Conservation (phyloP, 2,329 filamentous ascomycete genomes). For the Zasmidium citrigriseum region DNA sequence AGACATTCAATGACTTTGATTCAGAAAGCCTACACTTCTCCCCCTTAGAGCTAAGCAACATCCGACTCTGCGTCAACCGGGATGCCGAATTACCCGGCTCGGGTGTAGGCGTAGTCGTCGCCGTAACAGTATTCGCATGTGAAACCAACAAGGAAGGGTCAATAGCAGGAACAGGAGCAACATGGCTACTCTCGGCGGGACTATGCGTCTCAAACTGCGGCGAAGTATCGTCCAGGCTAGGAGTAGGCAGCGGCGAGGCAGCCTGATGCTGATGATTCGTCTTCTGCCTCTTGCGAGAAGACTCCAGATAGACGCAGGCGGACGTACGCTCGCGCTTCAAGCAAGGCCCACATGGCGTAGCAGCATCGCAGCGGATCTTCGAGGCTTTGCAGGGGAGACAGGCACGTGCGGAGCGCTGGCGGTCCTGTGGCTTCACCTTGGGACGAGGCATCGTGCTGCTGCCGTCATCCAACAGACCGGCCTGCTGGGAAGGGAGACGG, state of each 20-base stretch:
- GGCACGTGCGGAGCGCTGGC: constrained; percentile 21
- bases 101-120: constrained; percentile 18
- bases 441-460: constrained; percentile 19
- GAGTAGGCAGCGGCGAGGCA: constrained; percentile 21
- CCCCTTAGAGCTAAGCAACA: constrained; percentile 55
- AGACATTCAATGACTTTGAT: neutral
- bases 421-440: constrained; percentile 20
- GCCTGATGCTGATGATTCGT: neutral
- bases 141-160: constrained; percentile 2
- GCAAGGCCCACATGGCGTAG: constrained; percentile 23
- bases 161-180: constrained; percentile 5
- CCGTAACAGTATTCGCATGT: constrained; percentile 4
- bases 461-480: neutral
- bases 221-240: constrained; percentile 21
- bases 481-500: neutral
- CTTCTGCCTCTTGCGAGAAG: constrained; percentile 23
- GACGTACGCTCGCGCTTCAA: constrained; percentile 20
- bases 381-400: constrained; percentile 26
- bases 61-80: constrained; percentile 34
- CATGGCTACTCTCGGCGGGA: neutral
- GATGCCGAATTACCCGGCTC: constrained; percentile 18
- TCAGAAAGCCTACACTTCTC: constrained; percentile 47
- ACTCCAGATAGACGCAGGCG: constrained; percentile 22
- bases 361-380: constrained; percentile 27
- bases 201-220: constrained; percentile 17